phyloP scores from a whole-genome alignment of 2,329 filamentous ascomycete species.

The Cordyceps pruinosa region DNA sequence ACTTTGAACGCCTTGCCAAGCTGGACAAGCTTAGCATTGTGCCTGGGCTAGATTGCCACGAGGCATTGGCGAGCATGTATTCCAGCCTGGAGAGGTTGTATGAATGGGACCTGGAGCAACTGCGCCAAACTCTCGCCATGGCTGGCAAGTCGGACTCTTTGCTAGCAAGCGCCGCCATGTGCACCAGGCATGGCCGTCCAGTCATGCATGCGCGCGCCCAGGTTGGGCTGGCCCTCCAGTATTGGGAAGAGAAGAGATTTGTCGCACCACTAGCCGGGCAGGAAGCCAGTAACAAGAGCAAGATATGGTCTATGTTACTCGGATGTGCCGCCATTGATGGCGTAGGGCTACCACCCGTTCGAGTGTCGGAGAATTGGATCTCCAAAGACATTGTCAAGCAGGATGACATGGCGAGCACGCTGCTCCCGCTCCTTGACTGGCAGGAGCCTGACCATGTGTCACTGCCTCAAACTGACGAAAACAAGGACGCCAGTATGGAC shows the following conservation, averaged over 20 bases:
- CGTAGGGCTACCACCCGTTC: constrained; percentile 50
- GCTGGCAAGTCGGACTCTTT: constrained; percentile 40
- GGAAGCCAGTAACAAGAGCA: constrained; percentile 35
- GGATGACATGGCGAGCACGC: constrained; percentile 34
- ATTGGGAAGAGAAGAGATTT: constrained; percentile 60
- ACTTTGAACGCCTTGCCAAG: constrained; percentile 61
- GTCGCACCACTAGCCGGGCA: constrained; percentile 34
- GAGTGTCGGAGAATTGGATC: constrained; percentile 70
- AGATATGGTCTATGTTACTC: constrained; percentile 61
- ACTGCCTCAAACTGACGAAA: constrained; percentile 40
- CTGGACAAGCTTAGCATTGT: constrained; percentile 66
- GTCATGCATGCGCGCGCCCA: constrained; percentile 61
- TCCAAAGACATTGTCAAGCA: constrained; percentile 58
- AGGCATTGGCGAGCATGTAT: constrained; percentile 68
- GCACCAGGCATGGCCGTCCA: constrained; percentile 62
- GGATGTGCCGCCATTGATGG: constrained; percentile 50
- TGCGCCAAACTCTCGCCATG: constrained; percentile 43
- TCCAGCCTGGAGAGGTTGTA: constrained; percentile 63
- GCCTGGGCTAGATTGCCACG: constrained; percentile 66
- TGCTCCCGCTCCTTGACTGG: constrained; percentile 56
- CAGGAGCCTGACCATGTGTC: constrained; percentile 62
- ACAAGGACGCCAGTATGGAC: constrained; percentile 45
- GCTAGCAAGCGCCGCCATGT: constrained; percentile 54
- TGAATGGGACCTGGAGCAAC: constrained; percentile 58
- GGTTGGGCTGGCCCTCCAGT: constrained; percentile 66